These are phyloP conservation scores for Solanum lignicaule DNA, from an alignment of 257 asterid species.

Conservation along the genomic window DNA sequence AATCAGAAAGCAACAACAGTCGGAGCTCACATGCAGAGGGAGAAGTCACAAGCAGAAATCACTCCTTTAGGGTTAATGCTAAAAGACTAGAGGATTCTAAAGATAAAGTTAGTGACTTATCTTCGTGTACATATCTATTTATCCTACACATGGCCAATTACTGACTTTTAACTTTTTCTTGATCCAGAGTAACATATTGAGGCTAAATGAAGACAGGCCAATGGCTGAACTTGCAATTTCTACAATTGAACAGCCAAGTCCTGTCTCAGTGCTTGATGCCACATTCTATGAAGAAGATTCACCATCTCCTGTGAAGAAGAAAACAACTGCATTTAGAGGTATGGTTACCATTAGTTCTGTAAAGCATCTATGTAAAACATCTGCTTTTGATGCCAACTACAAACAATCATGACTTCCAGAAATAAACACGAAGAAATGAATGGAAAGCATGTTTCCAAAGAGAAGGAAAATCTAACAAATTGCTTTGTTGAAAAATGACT, in stretches of 20 bases:
- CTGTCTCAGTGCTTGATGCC: slow-evolving; percentile 82
- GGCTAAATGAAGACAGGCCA: slow-evolving; percentile 28
- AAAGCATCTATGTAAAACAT: neutral
- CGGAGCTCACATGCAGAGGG: slow-evolving; percentile 49
- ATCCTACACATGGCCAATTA: slow-evolving; percentile 1
- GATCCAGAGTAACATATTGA: slow-evolving; percentile 41
- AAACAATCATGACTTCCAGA: neutral
- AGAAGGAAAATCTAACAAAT: neutral
- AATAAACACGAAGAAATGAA: neutral
- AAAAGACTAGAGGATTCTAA: slow-evolving; percentile 26
- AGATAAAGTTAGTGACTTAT: slow-evolving; percentile 18
- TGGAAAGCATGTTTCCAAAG: neutral
- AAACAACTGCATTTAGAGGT: slow-evolving; percentile 70
- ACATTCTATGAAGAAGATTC: slow-evolving; percentile 67
- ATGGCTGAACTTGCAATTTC: slow-evolving; percentile 30
- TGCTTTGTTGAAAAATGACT: neutral
- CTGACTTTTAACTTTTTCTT: slow-evolving; percentile 5
- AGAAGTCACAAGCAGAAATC: slow-evolving; percentile 39
- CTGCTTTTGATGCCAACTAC: neutral
- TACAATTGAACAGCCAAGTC: slow-evolving; percentile 85
- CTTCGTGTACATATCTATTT: neutral
- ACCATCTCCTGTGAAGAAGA: slow-evolving; percentile 85
- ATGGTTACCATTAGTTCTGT: slow-evolving; percentile 12
- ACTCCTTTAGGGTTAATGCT: slow-evolving; percentile 20
- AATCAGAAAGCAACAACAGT: slow-evolving; percentile 70